Base-by-base conservation (phyloP, 2,329 filamentous ascomycete genomes). In the Diaporthe sp. region DNA sequence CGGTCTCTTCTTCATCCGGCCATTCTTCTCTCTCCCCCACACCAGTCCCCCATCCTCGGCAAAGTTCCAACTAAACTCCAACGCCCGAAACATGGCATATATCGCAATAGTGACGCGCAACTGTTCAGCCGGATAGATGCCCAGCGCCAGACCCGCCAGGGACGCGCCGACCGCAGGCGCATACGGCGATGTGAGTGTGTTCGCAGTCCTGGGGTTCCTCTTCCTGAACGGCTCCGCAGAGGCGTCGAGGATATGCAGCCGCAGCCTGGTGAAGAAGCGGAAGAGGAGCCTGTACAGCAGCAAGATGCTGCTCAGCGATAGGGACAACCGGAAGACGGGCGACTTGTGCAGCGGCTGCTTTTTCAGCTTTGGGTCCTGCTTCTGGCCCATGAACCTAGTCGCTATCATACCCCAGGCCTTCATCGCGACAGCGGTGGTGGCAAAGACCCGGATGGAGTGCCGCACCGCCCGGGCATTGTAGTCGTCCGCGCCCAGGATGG, bases 141-240 rank as follows among this genome's bases (percentile, higher is more conserved):
- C 94, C 25, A 98, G 87, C 68, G 94, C 93, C 68, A 98, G 89
- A 4, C 96, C 96, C 0, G 96, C 95, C 65, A 98, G 84, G 80
- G 94, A 95, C 8, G 96, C 96, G 15, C 96, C 97, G n/a, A 98
- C 89, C 2, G 96, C 95, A 0, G 96, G 96, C 0, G 96, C 94
- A 82, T 95, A 94, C 13, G 90, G 89, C 2, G 95, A 98, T 0
- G 95, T 98, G 75, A 99, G 88, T 0, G 94, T 91, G 28, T 88
- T 88, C 0, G 94, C 90, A 17, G 95, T 91, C 25, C 91, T 90
- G 0, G 96, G 96, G 80, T 98, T 98, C 72, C 96, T 93, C 75
- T 89, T 87, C 19, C 95, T 91, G 84, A 98, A 98, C 0, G 94
- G 93, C 73, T 90, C 90, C 1, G 96, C 95, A 74, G 94, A 91